These are phyloP conservation scores for Fusarium hostae DNA, from an alignment of 2,329 filamentous ascomycete genomes.

Conservation along the genomic window DNA sequence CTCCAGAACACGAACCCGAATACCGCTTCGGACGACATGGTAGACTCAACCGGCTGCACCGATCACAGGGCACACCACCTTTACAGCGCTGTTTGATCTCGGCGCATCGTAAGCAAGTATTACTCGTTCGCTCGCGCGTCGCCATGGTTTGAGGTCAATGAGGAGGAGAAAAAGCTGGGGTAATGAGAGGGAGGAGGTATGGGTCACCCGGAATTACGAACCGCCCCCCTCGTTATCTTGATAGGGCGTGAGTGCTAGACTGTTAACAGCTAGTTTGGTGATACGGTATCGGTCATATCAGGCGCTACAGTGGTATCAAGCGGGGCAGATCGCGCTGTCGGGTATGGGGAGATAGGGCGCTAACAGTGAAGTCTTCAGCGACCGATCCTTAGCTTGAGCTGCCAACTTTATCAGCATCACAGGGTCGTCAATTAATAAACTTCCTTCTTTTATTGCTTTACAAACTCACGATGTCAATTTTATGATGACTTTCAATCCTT, in stretches of 20 bases:
- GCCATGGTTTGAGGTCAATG: not conserved
- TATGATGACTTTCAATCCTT: fast-evolving
- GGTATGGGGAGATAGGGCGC: not conserved
- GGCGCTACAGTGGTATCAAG: not conserved
- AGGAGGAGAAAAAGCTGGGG: constrained; percentile 1
- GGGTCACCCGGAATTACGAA: constrained; percentile 3
- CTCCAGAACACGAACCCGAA: not conserved
- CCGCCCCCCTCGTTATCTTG: constrained; percentile 9
- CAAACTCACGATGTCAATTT: not conserved
- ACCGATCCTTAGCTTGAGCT: not conserved
- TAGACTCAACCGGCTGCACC: not conserved
- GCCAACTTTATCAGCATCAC: not conserved
- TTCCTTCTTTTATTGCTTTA: too few species aligned
- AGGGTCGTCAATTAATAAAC: not conserved
- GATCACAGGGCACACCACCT: not conserved
- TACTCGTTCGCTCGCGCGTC: not conserved
- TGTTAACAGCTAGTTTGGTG: constrained; percentile 1
- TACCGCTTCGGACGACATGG: not conserved
- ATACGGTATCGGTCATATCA: not conserved
- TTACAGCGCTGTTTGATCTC: constrained; percentile 14
- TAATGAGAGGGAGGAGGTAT: constrained; percentile 1
- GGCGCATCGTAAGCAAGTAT: not conserved
- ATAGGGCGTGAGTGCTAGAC: not conserved
- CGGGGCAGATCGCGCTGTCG: constrained; percentile 2
- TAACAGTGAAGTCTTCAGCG: not conserved